A percentile compares a stretch with the other conserved stretches of the same genome.
Conservation (phyloP, 805 yeast genomes). For the Yarrowia divulgata region DNA sequence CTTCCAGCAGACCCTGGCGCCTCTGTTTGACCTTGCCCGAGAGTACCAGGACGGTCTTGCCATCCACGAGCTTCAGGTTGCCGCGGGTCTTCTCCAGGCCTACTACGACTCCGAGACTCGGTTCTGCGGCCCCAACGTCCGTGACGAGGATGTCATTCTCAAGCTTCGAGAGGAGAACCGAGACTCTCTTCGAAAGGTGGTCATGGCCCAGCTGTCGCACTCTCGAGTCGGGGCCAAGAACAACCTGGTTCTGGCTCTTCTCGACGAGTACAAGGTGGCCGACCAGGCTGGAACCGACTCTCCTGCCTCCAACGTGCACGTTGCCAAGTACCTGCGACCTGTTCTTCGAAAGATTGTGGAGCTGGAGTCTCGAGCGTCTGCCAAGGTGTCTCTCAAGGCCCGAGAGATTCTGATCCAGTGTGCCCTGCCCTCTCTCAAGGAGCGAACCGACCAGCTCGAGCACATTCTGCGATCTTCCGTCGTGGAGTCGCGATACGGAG, state of each 20-base stretch:
- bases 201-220: constrained; percentile 80
- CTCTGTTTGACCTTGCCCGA: constrained; percentile 72
- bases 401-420: constrained; percentile 96
- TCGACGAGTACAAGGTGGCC: constrained; percentile 69
- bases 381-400: constrained; percentile 93
- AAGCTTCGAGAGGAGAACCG: constrained; percentile 86
- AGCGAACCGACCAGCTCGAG: constrained; percentile 96
- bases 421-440: constrained; percentile 93
- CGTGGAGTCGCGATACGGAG: constrained; percentile 88
- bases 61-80: constrained; percentile 82
- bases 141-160: constrained; percentile 91
- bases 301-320: constrained; percentile 70
- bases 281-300: constrained; percentile 17
- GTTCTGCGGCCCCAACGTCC: constrained; percentile 75
- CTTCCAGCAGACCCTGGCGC: constrained; percentile 68
- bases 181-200: constrained; percentile 75
- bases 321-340: constrained; percentile 71
- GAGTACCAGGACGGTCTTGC: constrained; percentile 77
- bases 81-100: constrained; percentile 71
- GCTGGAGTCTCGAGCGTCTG: constrained; percentile 86
- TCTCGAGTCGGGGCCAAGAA: constrained; percentile 93
- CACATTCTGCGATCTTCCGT: constrained; percentile 93
- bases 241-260: constrained; percentile 83
- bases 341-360: constrained; percentile 82
- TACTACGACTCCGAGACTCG: constrained; percentile 79